Evolutionary conservation across 768 basidiomycete species (phyloP), one percentile per base, ranked within the genome.

Genomic region (Kwoniella europaea): DNA sequence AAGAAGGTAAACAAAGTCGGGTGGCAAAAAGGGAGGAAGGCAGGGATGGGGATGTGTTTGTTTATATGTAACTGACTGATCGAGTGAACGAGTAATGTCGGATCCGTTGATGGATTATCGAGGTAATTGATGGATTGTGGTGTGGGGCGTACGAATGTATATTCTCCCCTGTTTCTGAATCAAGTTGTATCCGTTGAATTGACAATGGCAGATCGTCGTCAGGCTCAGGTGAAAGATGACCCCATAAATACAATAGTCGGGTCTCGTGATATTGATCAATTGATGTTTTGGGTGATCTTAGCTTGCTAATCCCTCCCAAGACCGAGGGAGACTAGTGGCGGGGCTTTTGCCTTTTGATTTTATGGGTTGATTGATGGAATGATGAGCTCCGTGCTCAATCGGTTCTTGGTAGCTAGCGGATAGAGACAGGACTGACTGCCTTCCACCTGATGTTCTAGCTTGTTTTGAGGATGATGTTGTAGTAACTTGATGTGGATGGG

Each of bases 1-100:
- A 41, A 18, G 53, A 65, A 16, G 18, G 43, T n/a, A 57, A 20
- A 50, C 27, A 57, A 44, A 10, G 55, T 12, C 43, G 35, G 55
- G 65, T 65, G 65, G 55, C 65, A 29, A 67, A 20, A 29, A 43
- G 65, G 20, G 20, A 59, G 16, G 65, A 20, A 63, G 44, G 35
- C 5, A 35, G 35, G 35, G 35, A 35, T 35, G 35, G 10, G 35
- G 7, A 44, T 42, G 54, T 56, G 18, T 67, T 18, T 67, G 43
- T 67, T 16, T 41, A 58, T 27, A 35, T 43, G 50, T 24, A 20
- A 46, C 6, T 58, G 57, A 59, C 13, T 59, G 24, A 16, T 24
- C 10, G 35, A 59, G 7, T 27, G 18, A 42, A n/a, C 43, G 35
- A 61, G 41, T 61, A 44, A 61, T 61, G 42, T 61, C 59, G 59